Percentiles rank a stretch among this genome's conserved stretches.
Evolutionary conservation across 176 grass and related monocot species (phyloP).

Genomic region (Urochloa ruziziensis): DNA sequence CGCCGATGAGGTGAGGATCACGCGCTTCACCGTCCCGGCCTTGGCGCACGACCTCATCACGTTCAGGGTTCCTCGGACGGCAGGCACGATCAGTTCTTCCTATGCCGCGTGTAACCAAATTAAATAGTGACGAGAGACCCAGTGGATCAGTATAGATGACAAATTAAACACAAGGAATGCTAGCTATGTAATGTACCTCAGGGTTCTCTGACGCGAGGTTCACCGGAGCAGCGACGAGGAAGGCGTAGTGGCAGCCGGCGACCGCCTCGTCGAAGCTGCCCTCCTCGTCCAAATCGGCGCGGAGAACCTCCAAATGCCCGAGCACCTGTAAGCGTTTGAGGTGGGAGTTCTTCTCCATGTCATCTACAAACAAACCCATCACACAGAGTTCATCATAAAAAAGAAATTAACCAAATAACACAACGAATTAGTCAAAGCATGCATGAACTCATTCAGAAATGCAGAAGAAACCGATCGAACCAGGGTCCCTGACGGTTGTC

Average conservation of each 20-base stretch:
- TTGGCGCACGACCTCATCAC: slow-evolving; percentile 51
- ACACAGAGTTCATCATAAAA: too few relatives aligned
- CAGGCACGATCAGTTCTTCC: slow-evolving; percentile 45
- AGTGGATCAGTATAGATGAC: too few relatives aligned
- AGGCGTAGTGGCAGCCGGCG: slow-evolving; percentile 51
- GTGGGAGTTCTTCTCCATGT: slow-evolving; percentile 32
- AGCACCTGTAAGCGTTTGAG: slow-evolving; percentile 44
- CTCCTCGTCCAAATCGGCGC: slow-evolving; percentile 47
- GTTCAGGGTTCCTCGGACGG: slow-evolving; percentile 42
- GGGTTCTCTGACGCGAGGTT: slow-evolving; percentile 36
- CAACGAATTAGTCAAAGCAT: too few relatives aligned
- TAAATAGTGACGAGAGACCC: too few relatives aligned
- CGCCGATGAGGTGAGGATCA: slow-evolving; percentile 53
- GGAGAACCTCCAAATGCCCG: slow-evolving; percentile 36
- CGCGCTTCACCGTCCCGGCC: slow-evolving; percentile 46
- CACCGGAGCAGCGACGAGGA: slow-evolving; percentile 67
- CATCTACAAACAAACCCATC: background rate
- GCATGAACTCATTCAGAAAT: too few relatives aligned
- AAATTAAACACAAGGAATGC: too few relatives aligned
- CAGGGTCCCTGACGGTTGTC: slow-evolving; percentile 71
- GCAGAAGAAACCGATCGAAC: slow-evolving; percentile 17
- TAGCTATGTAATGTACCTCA: slow-evolving; percentile 14
- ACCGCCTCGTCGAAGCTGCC: slow-evolving; percentile 74
- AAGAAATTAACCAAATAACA: too few relatives aligned
- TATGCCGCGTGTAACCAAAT: background rate